A percentile compares a stretch with the other conserved stretches of the same genome.
Evolutionary conservation across 768 basidiomycete genomes (phyloP).

Genomic region (Tylopilus vinaceipallidus): DNA sequence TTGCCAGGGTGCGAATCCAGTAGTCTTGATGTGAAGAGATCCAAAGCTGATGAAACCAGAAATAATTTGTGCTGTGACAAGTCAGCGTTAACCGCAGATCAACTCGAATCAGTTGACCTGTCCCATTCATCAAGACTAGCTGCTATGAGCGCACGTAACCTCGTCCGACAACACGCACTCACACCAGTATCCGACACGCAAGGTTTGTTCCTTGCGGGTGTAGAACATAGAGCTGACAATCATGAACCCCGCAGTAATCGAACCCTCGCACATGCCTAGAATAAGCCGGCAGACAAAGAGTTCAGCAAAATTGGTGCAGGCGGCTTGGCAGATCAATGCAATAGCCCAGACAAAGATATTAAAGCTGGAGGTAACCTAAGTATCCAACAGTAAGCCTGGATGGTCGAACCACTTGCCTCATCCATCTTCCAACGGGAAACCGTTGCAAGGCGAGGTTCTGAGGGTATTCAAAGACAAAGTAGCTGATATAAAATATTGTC

Average conservation of each 20-base stretch:
- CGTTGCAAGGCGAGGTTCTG: constrained; percentile 70
- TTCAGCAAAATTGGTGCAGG: constrained; percentile 66
- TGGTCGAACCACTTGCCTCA: constrained; percentile 49
- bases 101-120: constrained; percentile 38
- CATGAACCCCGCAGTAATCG: constrained; percentile 73
- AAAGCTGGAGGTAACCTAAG: constrained; percentile 35
- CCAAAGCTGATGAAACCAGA: constrained; percentile 71
- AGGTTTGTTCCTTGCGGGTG: constrained; percentile 65
- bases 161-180: constrained; percentile 24
- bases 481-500: constrained; percentile 71
- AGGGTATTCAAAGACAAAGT: constrained; percentile 70
- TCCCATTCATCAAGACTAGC: constrained; percentile 73
- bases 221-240: constrained; percentile 80
- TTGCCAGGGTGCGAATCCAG: constrained; percentile 67
- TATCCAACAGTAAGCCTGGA: background rate
- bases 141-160: background rate
- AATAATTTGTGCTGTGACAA: constrained; percentile 58
- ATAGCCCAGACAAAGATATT: constrained; percentile 70
- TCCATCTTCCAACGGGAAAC: constrained; percentile 79
- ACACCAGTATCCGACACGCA: constrained; percentile 78
- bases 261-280: constrained; percentile 71
- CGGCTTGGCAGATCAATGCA: constrained; percentile 59
- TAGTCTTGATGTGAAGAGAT: constrained; percentile 55
- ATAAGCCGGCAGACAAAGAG: constrained; percentile 63
- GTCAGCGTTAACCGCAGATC: constrained; percentile 5